These are phyloP conservation scores for Neoascochyta sp. DNA, from an alignment of 2,329 filamentous ascomycete species.

Conservation along the genomic window DNA sequence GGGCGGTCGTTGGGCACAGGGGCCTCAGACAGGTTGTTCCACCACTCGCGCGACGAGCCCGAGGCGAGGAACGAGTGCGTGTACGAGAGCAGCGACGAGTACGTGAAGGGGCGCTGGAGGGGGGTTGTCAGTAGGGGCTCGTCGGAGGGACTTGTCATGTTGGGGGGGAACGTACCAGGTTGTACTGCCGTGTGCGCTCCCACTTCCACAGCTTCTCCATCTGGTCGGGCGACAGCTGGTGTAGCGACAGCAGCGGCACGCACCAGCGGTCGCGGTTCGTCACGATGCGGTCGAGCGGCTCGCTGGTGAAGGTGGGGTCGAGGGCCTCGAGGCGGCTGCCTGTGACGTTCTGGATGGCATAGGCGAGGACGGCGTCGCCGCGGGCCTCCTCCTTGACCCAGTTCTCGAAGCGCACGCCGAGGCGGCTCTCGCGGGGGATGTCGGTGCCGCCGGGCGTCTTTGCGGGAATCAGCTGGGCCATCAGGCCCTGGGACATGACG, in stretches of 20 bases:
- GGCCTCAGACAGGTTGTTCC: constrained; percentile 35
- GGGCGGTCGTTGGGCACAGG: constrained; percentile 35
- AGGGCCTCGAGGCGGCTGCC: constrained; percentile 36
- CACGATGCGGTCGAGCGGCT: constrained; percentile 48
- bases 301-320: constrained; percentile 41
- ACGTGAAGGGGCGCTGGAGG: constrained; percentile 35
- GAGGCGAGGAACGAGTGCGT: constrained; percentile 34
- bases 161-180: constrained; percentile 16
- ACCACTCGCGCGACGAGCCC: constrained; percentile 31
- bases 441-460: constrained; percentile 27
- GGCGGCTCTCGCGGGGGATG: constrained; percentile 24
- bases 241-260: constrained; percentile 41
- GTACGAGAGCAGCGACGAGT: constrained; percentile 38
- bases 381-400: constrained; percentile 45
- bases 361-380: constrained; percentile 40
- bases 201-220: constrained; percentile 52
- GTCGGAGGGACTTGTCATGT: not conserved
- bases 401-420: constrained; percentile 29
- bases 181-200: constrained; percentile 39
- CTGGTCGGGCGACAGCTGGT: constrained; percentile 42
- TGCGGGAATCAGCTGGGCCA: constrained; percentile 45
- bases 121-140: constrained; percentile 1
- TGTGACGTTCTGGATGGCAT: constrained; percentile 38
- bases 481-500: constrained; percentile 49
- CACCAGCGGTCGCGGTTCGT: constrained; percentile 44